These are phyloP conservation scores for Fusarium citri DNA, from an alignment of 2,329 filamentous ascomycete genomes.

Conservation along the genomic window DNA sequence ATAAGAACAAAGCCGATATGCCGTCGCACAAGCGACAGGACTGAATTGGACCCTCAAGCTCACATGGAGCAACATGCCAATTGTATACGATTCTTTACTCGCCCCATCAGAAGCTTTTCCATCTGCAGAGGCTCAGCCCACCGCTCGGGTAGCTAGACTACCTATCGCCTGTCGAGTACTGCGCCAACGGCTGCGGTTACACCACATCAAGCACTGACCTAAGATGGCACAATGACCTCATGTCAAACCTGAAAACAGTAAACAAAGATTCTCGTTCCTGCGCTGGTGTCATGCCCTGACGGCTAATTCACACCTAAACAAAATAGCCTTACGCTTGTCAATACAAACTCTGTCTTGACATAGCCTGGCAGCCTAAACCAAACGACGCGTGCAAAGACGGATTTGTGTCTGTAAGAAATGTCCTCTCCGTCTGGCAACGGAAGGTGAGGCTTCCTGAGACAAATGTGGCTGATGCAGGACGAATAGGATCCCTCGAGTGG, in stretches of 20 bases:
- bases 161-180: background rate
- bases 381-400: background rate
- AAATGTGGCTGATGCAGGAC: slow-evolving; percentile 61
- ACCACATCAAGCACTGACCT: background rate
- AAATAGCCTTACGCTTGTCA: slow-evolving; percentile 75
- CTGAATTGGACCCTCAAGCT: no score
- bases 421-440: slow-evolving; percentile 71
- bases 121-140: slow-evolving; percentile 63
- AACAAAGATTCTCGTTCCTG: background rate
- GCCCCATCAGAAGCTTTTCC: slow-evolving; percentile 75
- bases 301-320: background rate
- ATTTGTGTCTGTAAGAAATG: slow-evolving; percentile 53
- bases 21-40: no score
- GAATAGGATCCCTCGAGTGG: slow-evolving; percentile 19
- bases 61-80: slow-evolving; percentile 51
- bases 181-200: slow-evolving; percentile 8
- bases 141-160: slow-evolving; percentile 54
- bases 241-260: background rate
- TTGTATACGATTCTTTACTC: slow-evolving; percentile 63
- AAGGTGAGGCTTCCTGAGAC: slow-evolving; percentile 84
- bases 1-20: no score
- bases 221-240: slow-evolving; percentile 4
- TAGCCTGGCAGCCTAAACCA: slow-evolving; percentile 55
- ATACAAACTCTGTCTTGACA: slow-evolving; percentile 76
- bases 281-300: background rate